Percentiles rank a stretch among this genome's conserved stretches.
Conservation (phyloP, 768 basidiomycete genomes). For the Bullera alba region DNA sequence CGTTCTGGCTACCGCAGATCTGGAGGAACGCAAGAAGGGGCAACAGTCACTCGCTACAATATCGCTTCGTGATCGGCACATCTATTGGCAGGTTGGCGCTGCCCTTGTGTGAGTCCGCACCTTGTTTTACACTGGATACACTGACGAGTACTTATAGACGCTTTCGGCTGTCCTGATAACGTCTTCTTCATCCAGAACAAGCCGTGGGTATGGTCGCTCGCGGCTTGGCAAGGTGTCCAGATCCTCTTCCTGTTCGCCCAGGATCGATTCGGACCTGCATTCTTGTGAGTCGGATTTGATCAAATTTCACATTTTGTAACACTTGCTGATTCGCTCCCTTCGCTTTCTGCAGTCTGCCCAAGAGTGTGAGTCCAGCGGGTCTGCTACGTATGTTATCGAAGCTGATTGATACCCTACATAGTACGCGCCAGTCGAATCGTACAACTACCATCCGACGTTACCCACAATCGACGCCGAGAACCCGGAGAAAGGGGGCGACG, state of each 20-base stretch:
- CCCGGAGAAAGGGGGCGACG: constrained; percentile 48
- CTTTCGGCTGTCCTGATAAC: constrained; percentile 73
- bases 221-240: constrained; percentile 59
- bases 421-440: constrained; percentile 58
- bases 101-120: constrained; percentile 60
- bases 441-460: constrained; percentile 80
- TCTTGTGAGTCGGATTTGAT: constrained; percentile 53
- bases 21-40: constrained; percentile 65
- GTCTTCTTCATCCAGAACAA: constrained; percentile 73
- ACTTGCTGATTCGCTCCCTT: background rate
- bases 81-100: constrained; percentile 64
- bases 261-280: constrained; percentile 67
- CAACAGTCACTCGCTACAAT: constrained; percentile 60
- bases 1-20: constrained; percentile 82
- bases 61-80: constrained; percentile 69
- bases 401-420: constrained; percentile 33
- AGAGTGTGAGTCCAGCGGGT: constrained; percentile 54
- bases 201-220: constrained; percentile 62
- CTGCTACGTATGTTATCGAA: background rate
- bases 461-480: constrained; percentile 67
- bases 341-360: constrained; percentile 53
- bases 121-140: background rate
- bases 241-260: constrained; percentile 62
- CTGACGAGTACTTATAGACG: constrained; percentile 54
- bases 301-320: background rate